Evolutionary conservation across 2,329 filamentous ascomycete genomes (phyloP), one percentile per base, ranked within the genome.

Genomic region (Alternaria ethzedia): DNA sequence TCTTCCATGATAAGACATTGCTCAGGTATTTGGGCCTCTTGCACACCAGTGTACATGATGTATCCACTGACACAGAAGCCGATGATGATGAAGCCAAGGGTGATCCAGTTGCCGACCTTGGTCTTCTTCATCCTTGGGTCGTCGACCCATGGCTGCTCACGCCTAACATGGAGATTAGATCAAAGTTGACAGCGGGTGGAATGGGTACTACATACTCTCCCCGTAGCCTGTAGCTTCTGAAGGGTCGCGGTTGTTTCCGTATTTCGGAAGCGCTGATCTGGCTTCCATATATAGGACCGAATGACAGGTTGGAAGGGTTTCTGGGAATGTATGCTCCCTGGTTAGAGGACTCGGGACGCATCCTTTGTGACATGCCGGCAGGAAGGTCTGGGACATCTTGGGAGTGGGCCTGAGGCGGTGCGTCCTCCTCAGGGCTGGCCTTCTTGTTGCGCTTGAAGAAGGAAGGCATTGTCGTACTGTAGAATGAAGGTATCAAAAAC

Each of bases 1-100:
- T 87, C 85, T 28, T 93, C 91, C 69, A 75, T 67, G 13, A 74
- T 65, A 21, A 75, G 64, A 44, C 72, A 75, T 59, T 70, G 70
- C 71, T 65, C 67, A 17, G 68, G 69, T 13, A 67, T 44, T 17
- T 61, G 55, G 12, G 70, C 71, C 26, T 57, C 65, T 21, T 64
- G 50, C 6, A 60, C 66, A 30, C 72, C 68, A 17, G 68, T 71
- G 28, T 73, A 69, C 49, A 65, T 59, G 30, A 75, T 43, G 43
- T 70, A 75, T 25, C 63, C 72, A 30, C 62, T 66, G 21, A 70
- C 17, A 21, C 28, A 60, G 6, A 73, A 15, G 6, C 64, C 67
- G 23, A 68, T 21, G 5, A 64, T 26, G 30, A 73, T 64, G 28
- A 67, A 65, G 3, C 59, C 57, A 13, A 64, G 60, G 9, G 69